Evolutionary conservation across 495 filamentous ascomycete species (phyloP).

Genomic region (Talaromyces borbonicus): DNA sequence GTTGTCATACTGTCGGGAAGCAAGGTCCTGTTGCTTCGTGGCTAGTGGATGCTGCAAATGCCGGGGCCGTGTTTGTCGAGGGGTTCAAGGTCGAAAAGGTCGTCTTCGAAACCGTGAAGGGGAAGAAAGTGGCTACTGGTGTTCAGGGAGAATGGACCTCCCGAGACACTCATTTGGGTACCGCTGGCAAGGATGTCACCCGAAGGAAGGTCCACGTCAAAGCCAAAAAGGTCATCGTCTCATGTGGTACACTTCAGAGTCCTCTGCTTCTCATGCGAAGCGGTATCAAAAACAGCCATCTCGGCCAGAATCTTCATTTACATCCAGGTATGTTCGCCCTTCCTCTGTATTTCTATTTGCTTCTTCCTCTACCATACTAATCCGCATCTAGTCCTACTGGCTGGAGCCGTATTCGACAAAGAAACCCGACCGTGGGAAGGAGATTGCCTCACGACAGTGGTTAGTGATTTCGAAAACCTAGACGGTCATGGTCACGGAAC

Average conservation of each 20-base stretch:
- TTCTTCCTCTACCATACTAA: no score
- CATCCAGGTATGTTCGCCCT: constrained; percentile 50
- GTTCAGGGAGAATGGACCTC: constrained; percentile 66
- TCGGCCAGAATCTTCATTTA: constrained; percentile 75
- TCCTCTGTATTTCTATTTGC: not conserved
- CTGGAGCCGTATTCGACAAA: constrained; percentile 54
- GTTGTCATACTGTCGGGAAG: constrained; percentile 64
- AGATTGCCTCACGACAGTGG: constrained; percentile 62
- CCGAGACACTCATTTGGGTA: constrained; percentile 49
- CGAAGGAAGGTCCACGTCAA: constrained; percentile 55
- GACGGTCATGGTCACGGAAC: constrained; percentile 75
- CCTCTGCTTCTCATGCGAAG: constrained; percentile 69
- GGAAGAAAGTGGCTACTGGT: constrained; percentile 52
- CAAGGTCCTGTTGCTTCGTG: constrained; percentile 69
- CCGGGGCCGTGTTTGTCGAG: constrained; percentile 72
- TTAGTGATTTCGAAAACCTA: constrained; percentile 70
- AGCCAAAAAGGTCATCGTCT: constrained; percentile 75
- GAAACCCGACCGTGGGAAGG: constrained; percentile 72
- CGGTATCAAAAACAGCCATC: constrained; percentile 64
- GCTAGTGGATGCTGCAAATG: constrained; percentile 64
- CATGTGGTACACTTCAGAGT: constrained; percentile 61
- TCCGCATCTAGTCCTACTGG: constrained; percentile 33
- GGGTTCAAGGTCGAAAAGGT: constrained; percentile 61
- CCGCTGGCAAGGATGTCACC: constrained; percentile 36
- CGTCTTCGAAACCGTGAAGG: constrained; percentile 47